phyloP scores from a whole-genome alignment of 495 filamentous ascomycete genomes.

The Copromyces sp. region DNA sequence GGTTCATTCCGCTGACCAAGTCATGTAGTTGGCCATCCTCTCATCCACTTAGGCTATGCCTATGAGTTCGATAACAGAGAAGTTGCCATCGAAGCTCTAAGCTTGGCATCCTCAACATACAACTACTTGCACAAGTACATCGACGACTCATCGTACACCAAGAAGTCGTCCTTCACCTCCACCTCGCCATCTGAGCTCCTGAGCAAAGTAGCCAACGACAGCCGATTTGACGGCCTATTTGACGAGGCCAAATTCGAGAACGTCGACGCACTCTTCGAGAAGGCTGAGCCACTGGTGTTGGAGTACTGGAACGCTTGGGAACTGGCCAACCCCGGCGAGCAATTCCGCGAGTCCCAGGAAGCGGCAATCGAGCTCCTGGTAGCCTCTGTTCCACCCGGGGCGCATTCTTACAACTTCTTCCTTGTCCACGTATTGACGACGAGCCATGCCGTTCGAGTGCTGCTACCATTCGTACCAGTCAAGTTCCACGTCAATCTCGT shows the following conservation, averaged over 20 bases:
- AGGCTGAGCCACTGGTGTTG: conserved; percentile 49
- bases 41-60: conserved; percentile 85
- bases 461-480: conserved; percentile 68
- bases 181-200: conserved; percentile 58
- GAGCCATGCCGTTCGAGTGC: conserved; percentile 75
- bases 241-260: conserved; percentile 48
- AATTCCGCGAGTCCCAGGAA: conserved; percentile 70
- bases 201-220: conserved; percentile 44
- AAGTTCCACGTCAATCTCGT: conserved; percentile 64
- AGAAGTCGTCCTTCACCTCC: conserved; percentile 37
- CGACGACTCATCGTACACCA: conserved; percentile 59
- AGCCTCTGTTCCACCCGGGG: conserved; percentile 45
- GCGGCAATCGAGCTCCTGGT: conserved; percentile 64
- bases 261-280: conserved; percentile 53
- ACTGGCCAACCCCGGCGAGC: conserved; percentile 48
- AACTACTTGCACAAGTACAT: conserved; percentile 67
- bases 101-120: conserved; percentile 60
- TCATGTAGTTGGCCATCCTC: conserved; percentile 63
- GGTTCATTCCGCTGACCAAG: conserved; percentile 2
- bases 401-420: conserved; percentile 73
- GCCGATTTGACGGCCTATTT: conserved; percentile 51
- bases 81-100: conserved; percentile 75
- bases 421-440: conserved; percentile 70
- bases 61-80: conserved; percentile 73
- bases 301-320: conserved; percentile 86